Evolutionary conservation across 2,329 filamentous ascomycete species (phyloP).

Genomic region (Calonectria pauciramosa): DNA sequence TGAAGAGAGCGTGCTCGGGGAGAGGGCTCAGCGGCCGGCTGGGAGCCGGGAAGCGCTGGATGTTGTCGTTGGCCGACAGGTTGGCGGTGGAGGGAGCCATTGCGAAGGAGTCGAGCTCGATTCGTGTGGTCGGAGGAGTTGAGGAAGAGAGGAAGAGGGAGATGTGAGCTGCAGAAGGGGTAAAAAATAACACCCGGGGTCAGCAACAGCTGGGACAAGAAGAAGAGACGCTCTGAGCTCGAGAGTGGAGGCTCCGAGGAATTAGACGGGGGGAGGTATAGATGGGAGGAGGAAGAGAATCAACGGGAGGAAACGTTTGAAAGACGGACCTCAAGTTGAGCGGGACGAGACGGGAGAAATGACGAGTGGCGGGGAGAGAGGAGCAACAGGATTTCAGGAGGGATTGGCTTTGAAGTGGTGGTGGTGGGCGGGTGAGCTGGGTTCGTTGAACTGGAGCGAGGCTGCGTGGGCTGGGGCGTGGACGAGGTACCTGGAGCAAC

Average conservation of each 20-base stretch:
- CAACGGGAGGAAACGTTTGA: slow-evolving; percentile 40
- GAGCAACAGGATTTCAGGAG: slow-evolving; percentile 48
- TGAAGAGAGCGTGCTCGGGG: slow-evolving; percentile 92
- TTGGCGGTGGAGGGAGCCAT: slow-evolving; percentile 70
- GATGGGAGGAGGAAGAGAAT: slow-evolving; percentile 37
- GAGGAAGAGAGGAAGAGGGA: slow-evolving; percentile 20
- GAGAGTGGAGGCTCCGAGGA: slow-evolving; percentile 43
- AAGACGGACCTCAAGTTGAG: slow-evolving; percentile 43
- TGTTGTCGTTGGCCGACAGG: slow-evolving; percentile 96
- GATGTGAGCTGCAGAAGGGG: slow-evolving; percentile 39
- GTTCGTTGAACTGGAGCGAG: slow-evolving; percentile 46
- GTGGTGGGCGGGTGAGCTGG: slow-evolving; percentile 44
- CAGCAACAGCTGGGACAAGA: slow-evolving; percentile 34
- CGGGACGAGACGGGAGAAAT: slow-evolving; percentile 29
- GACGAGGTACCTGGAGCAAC: slow-evolving; percentile 30
- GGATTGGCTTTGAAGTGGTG: slow-evolving; percentile 29
- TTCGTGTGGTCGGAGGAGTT: slow-evolving; percentile 33
- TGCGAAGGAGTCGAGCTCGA: slow-evolving; percentile 45
- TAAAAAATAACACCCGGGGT: slow-evolving; percentile 36
- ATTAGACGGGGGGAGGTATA: slow-evolving; percentile 40
- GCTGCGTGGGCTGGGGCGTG: slow-evolving; percentile 35
- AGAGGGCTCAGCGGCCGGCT: slow-evolving; percentile 93
- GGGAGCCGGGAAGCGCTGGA: slow-evolving; percentile 93
- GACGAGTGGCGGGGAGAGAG: slow-evolving; percentile 36
- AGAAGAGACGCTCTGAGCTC: slow-evolving; percentile 45